Conservation (phyloP, 768 basidiomycete species). For the Tubosaeta sp. region DNA sequence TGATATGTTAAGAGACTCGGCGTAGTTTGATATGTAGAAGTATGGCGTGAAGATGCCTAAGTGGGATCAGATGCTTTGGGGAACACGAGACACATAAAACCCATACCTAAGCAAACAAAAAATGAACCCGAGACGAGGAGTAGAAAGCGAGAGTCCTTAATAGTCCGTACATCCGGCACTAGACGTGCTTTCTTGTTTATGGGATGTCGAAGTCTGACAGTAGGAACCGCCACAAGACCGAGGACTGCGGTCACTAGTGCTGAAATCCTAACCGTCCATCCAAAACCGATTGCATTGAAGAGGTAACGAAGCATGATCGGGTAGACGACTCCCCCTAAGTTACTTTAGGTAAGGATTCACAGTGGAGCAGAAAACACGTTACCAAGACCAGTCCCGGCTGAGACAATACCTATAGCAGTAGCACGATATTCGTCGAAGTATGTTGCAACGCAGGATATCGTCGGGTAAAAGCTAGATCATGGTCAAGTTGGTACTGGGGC, state of each 20-base stretch:
- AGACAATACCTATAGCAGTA: slow-evolving; percentile 66
- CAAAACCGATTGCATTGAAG: slow-evolving; percentile 53
- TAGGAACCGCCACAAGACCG: slow-evolving; percentile 43
- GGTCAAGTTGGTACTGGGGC: slow-evolving; percentile 4
- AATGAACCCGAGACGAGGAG: slow-evolving; percentile 52
- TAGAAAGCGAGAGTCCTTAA: slow-evolving; percentile 49
- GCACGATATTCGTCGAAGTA: slow-evolving; percentile 63
- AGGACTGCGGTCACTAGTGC: slow-evolving; percentile 47
- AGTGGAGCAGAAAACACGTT: slow-evolving; percentile 7
- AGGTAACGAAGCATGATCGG: slow-evolving; percentile 60
- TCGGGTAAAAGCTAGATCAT: slow-evolving; percentile 60
- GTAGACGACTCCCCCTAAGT: slow-evolving; percentile 62
- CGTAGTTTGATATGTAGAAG: slow-evolving; percentile 64
- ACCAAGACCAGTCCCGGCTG: slow-evolving; percentile 69
- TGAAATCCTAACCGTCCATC: slow-evolving; percentile 57
- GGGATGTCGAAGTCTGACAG: slow-evolving; percentile 36
- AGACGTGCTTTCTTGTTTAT: slow-evolving; percentile 14
- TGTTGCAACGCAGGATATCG: slow-evolving; percentile 61
- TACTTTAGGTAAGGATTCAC: slow-evolving; percentile 18
- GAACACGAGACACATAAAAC: background rate
- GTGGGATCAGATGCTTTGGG: slow-evolving; percentile 1
- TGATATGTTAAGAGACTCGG: slow-evolving; percentile 38
- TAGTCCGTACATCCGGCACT: slow-evolving; percentile 24
- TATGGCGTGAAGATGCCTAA: slow-evolving; percentile 68
- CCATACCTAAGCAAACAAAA: slow-evolving; percentile 58